phyloP scores from a whole-genome alignment of 2,329 filamentous ascomycete genomes.

The Immersiporthe knoxdaviesiana region DNA sequence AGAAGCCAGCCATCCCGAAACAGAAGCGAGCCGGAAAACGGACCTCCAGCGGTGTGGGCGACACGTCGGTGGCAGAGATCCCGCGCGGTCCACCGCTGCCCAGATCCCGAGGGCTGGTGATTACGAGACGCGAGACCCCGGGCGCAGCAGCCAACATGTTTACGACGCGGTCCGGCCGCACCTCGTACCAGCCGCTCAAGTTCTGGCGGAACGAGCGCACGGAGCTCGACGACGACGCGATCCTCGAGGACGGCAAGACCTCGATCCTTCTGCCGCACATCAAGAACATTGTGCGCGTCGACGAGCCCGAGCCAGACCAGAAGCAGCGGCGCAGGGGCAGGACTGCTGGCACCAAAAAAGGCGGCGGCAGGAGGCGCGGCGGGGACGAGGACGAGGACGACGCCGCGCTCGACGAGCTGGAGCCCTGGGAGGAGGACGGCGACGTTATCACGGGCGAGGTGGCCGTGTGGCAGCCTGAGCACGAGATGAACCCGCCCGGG shows the following conservation, averaged over 20 bases:
- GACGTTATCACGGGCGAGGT: conserved; percentile 68
- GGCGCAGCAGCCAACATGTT: conserved; percentile 53
- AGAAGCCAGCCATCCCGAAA: conserved; percentile 37
- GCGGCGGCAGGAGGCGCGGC: conserved; percentile 35
- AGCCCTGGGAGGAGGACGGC: conserved; percentile 72
- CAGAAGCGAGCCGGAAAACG: conserved; percentile 41
- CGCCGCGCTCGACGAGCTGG: conserved; percentile 58
- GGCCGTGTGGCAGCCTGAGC: conserved; percentile 63
- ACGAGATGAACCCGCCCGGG: conserved; percentile 56
- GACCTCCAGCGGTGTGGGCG: conserved; percentile 48
- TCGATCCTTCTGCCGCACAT: conserved; percentile 69
- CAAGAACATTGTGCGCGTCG: conserved; percentile 76
- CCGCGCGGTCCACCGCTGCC: conserved; percentile 60
- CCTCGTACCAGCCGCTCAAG: conserved; percentile 76
- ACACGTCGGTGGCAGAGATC: conserved; percentile 51
- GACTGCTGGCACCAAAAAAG: conserved; percentile 30
- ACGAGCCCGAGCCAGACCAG: conserved; percentile 54
- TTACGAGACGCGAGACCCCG: conserved; percentile 48
- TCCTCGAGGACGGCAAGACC: conserved; percentile 46
- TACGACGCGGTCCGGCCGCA: conserved; percentile 75
- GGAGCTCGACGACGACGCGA: conserved; percentile 63
- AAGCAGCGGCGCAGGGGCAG: conserved; percentile 25
- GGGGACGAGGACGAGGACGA: conserved; percentile 56
- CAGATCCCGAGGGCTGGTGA: conserved; percentile 58
- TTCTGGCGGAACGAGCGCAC: conserved; percentile 87